These are phyloP conservation scores for Starmerella vitae DNA, from an alignment of 805 yeast genomes.

Conservation along the genomic window DNA sequence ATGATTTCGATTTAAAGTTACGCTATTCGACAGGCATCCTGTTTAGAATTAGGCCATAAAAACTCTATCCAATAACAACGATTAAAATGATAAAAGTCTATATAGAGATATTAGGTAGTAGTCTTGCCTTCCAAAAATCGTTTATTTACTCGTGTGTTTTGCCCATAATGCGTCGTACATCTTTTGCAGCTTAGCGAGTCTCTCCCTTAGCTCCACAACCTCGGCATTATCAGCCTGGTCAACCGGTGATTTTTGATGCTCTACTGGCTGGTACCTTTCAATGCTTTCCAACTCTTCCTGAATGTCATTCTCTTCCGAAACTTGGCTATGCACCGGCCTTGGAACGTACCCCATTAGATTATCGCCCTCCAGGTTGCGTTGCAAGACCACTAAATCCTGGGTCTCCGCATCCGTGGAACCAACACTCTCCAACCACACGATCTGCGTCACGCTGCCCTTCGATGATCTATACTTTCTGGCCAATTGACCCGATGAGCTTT, in stretches of 20 bases:
- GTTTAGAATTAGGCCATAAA: too few relatives aligned
- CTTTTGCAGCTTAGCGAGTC: slow-evolving; percentile 18
- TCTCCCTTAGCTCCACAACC: slow-evolving; percentile 8
- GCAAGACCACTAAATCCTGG: slow-evolving; percentile 22
- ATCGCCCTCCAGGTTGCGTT: slow-evolving; percentile 18
- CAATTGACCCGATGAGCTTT: slow-evolving; percentile 33
- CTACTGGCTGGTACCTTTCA: background rate
- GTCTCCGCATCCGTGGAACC: slow-evolving; percentile 2
- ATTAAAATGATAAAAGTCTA: background rate
- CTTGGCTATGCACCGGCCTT: background rate
- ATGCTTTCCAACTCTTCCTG: background rate
- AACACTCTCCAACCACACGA: slow-evolving; percentile 7
- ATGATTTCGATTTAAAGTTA: too few relatives aligned
- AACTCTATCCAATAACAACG: background rate
- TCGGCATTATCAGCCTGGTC: slow-evolving; percentile 1
- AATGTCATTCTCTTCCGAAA: background rate
- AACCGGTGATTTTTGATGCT: background rate
- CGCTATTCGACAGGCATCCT: too few relatives aligned
- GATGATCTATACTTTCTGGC: slow-evolving; percentile 21
- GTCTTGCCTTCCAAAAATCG: background rate
- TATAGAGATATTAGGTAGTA: too few relatives aligned
- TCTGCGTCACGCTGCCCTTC: slow-evolving; percentile 18
- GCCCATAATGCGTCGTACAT: slow-evolving; percentile 24
- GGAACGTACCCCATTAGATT: slow-evolving; percentile 10
- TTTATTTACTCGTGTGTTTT: slow-evolving; percentile 5